Conservation (phyloP, 495 filamentous ascomycete species). For the Penicillium atrosanguineum region DNA sequence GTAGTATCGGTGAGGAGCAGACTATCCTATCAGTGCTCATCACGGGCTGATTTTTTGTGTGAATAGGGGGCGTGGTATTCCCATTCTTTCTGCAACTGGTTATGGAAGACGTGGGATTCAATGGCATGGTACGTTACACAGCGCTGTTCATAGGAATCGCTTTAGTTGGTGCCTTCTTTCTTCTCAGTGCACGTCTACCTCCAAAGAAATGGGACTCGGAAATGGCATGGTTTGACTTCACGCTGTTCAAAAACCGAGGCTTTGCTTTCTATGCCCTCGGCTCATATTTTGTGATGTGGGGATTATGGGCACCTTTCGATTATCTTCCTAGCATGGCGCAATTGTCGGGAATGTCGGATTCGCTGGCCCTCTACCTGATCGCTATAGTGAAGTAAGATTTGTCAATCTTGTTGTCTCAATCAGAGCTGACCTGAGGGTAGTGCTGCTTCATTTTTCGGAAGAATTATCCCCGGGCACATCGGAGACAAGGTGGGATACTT, state of each 20-base stretch:
- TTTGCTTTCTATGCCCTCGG: neutral
- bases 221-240: too few species aligned
- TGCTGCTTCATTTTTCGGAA: constrained; percentile 20
- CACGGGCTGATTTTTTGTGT: constrained; percentile 2
- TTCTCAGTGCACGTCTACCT: too few species aligned
- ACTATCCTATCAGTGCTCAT: constrained; percentile 16
- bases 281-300: neutral
- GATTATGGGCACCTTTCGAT: neutral
- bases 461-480: constrained; percentile 14
- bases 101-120: too few species aligned
- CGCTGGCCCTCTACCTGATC: constrained; percentile 38
- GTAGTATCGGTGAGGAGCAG: constrained; percentile 36
- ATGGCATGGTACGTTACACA: too few species aligned
- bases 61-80: too few species aligned
- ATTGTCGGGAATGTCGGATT: constrained; percentile 28
- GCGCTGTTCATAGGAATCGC: too few species aligned
- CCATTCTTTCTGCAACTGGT: too few species aligned
- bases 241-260: too few species aligned
- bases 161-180: too few species aligned
- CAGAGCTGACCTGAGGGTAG: too few species aligned
- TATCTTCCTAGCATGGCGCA: neutral
- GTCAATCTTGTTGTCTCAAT: too few species aligned
- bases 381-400: constrained; percentile 14
- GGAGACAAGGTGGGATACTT: constrained; percentile 13
- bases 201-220: too few species aligned